Evolutionary conservation across 495 filamentous ascomycete species (phyloP).

Genomic region (Alectoria sarmentosa): DNA sequence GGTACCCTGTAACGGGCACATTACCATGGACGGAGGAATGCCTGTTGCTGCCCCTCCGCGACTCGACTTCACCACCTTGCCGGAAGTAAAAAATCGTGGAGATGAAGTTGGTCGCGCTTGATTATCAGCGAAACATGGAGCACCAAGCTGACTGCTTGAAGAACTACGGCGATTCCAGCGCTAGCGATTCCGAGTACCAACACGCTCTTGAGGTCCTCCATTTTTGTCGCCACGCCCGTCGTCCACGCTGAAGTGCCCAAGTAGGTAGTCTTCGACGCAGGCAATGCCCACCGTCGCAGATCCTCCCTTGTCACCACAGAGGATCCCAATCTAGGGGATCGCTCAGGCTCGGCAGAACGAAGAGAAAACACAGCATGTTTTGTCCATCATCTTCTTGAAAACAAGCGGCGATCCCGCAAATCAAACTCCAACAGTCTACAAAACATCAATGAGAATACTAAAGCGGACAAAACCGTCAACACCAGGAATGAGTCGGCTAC

Average conservation of each 20-base stretch:
- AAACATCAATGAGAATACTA: constrained; percentile 33
- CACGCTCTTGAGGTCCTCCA: constrained; percentile 43
- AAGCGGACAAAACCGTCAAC: constrained; percentile 26
- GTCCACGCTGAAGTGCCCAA: constrained; percentile 19
- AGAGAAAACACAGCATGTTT: constrained; percentile 64
- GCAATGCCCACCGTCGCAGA: constrained; percentile 71
- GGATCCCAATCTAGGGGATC: constrained; percentile 35
- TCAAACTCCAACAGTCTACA: constrained; percentile 17
- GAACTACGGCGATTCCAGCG: constrained; percentile 31
- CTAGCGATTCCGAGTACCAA: constrained; percentile 39
- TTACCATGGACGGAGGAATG: background rate
- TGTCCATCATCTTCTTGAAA: constrained; percentile 72
- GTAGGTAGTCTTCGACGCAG: constrained; percentile 68
- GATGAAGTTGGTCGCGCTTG: background rate
- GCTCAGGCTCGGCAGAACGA: constrained; percentile 30
- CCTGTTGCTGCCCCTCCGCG: background rate
- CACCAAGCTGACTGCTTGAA: constrained; percentile 16
- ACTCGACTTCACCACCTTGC: background rate
- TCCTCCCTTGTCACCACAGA: constrained; percentile 70
- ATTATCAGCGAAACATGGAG: background rate
- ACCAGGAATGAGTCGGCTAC: constrained; percentile 31
- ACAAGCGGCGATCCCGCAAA: constrained; percentile 34
- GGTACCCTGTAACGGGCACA: background rate
- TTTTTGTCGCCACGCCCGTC: background rate
- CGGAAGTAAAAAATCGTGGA: background rate